A percentile compares a stretch with the other conserved stretches of the same genome.
These are phyloP conservation scores for Neurospora tetrasperma DNA, from an alignment of 495 filamentous ascomycete species.

Conservation along the genomic window DNA sequence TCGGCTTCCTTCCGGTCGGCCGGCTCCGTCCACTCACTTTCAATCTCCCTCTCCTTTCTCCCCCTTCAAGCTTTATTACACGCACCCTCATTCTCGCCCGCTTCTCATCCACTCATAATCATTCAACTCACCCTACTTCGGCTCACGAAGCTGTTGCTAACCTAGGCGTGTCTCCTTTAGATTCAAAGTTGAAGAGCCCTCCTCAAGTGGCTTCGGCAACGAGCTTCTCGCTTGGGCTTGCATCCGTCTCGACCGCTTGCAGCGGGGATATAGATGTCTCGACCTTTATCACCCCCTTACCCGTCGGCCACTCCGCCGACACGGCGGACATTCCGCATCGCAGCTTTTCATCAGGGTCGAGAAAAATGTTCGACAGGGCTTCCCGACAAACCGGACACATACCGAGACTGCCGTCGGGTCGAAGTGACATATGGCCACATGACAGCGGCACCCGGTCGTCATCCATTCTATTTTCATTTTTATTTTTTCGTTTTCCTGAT, in stretches of 20 bases:
- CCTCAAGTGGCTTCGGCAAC: conserved; percentile 35
- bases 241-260: conserved; percentile 74
- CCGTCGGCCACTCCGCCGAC: conserved; percentile 6
- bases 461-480: background rate
- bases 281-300: conserved; percentile 49
- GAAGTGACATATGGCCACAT: background rate
- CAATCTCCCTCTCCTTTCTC: background rate
- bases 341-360: conserved; percentile 58
- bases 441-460: background rate
- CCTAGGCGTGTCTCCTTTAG: conserved; percentile 23
- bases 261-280: conserved; percentile 65
- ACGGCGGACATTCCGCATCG: conserved; percentile 51
- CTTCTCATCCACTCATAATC: background rate
- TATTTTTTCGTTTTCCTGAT: background rate
- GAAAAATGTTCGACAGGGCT: conserved; percentile 23
- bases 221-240: conserved; percentile 75
- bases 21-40: background rate
- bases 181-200: conserved; percentile 77
- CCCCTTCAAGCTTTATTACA: background rate
- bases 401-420: background rate
- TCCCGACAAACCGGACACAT: background rate
- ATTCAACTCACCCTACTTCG: background rate
- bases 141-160: conserved; percentile 7
- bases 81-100: background rate
- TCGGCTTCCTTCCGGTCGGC: background rate